These are phyloP conservation scores for Yamagishiella unicocca DNA, from an alignment of 139 green algal species.

Conservation along the genomic window DNA sequence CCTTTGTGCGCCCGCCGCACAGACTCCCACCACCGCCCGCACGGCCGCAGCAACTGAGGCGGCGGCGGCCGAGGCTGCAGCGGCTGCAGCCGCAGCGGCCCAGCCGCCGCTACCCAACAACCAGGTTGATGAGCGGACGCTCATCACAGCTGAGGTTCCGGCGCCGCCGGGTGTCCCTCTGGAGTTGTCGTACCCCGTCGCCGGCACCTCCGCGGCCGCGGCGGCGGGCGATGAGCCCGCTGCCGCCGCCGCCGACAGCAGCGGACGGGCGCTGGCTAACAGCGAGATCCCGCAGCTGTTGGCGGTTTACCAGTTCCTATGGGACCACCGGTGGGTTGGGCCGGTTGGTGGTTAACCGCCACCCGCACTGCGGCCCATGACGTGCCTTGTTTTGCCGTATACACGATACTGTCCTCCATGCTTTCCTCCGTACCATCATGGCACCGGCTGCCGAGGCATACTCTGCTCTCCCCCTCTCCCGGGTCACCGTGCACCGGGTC, in stretches of 20 bases:
- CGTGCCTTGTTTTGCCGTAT: too few species aligned
- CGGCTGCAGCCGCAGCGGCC: not conserved
- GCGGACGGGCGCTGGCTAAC: not conserved
- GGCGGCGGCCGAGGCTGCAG: not conserved
- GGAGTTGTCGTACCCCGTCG: conserved; percentile 57
- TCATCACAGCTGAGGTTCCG: not conserved
- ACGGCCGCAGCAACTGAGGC: not conserved
- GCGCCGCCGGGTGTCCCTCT: conserved; percentile 9
- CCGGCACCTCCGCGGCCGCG: not conserved
- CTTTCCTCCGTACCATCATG: too few species aligned
- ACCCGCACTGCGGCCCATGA: too few species aligned
- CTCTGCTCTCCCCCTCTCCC: too few species aligned
- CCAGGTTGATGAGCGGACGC: conserved; percentile 24
- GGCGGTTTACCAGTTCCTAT: conserved; percentile 67
- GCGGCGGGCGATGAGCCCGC: not conserved
- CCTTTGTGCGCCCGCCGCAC: too few species aligned
- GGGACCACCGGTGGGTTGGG: conserved; percentile 34
- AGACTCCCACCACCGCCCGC: too few species aligned
- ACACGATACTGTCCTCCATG: too few species aligned
- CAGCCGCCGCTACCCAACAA: not conserved
- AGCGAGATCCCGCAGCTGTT: conserved; percentile 50
- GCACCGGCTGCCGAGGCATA: too few species aligned
- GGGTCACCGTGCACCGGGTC: too few species aligned
- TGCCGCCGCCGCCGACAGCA: not conserved
- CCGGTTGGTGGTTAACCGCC: too few species aligned